phyloP scores from a whole-genome alignment of 805 yeast genomes.

The Cephaloascus albidus region DNA sequence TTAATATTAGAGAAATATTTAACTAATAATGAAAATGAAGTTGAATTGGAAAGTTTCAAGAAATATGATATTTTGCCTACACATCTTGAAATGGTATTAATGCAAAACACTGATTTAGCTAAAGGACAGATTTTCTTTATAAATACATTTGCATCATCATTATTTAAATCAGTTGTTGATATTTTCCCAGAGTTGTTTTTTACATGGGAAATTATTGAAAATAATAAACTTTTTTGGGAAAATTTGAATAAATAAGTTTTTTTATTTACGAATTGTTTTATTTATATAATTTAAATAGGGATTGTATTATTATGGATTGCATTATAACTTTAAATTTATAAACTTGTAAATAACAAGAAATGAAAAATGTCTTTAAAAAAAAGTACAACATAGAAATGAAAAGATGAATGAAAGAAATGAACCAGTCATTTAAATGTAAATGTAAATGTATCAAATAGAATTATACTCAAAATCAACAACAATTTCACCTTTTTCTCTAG shows the following conservation, averaged over 20 bases:
- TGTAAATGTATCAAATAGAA: no score
- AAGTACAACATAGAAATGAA: no score
- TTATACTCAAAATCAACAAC: neutral
- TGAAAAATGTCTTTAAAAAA: no score
- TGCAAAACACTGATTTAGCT: constrained; percentile 39
- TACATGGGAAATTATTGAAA: constrained; percentile 40
- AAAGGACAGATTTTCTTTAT: constrained; percentile 80
- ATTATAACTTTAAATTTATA: no score
- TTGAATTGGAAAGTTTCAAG: constrained; percentile 2
- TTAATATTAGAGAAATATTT: constrained; percentile 32
- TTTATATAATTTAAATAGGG: no score
- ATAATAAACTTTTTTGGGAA: constrained; percentile 52
- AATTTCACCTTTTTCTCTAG: constrained; percentile 6
- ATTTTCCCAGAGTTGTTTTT: constrained; percentile 54
- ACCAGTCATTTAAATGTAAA: no score
- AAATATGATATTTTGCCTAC: constrained; percentile 27
- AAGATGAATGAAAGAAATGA: no score
- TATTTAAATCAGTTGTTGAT: constrained; percentile 56
- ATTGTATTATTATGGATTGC: no score
- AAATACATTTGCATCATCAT: constrained; percentile 66
- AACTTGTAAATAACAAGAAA: no score
- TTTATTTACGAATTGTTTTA: no score
- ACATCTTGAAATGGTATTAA: constrained; percentile 32
- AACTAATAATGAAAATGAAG: constrained; percentile 4
- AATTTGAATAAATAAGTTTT: no score